Conservation (phyloP, 169 alveolate species). For the Plasmodium cynomolgi region DNA sequence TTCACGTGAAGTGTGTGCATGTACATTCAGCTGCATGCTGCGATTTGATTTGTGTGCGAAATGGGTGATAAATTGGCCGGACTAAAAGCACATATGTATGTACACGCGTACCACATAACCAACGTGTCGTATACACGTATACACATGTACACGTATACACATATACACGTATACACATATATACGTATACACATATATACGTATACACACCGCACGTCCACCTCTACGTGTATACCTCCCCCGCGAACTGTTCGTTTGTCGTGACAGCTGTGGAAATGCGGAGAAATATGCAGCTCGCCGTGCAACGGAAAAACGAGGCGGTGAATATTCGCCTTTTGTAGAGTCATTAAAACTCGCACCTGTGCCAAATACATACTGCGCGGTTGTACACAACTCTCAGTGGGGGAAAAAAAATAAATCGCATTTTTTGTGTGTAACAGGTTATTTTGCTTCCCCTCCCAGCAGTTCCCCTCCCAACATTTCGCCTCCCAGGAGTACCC, state of each 20-base stretch:
- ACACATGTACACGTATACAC: not conserved
- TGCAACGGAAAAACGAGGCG: not conserved
- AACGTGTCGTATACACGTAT: not conserved
- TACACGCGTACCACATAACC: not conserved
- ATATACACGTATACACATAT: not conserved
- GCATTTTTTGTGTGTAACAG: conserved; percentile 20
- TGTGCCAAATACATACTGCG: not conserved
- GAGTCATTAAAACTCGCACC: not conserved
- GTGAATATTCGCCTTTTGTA: not conserved
- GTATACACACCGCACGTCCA: not conserved
- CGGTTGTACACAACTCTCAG: not conserved
- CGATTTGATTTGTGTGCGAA: conserved; percentile 34
- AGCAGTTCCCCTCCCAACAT: not conserved
- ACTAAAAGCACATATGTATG: not conserved
- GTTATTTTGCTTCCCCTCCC: not conserved
- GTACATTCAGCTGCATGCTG: conserved; percentile 23
- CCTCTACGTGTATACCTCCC: not conserved
- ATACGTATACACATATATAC: not conserved
- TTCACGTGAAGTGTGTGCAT: conserved; percentile 60
- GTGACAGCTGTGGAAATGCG: not conserved
- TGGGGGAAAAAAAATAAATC: not conserved
- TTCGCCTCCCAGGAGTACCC: too few relatives aligned
- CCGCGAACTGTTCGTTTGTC: not conserved
- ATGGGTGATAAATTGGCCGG: not conserved
- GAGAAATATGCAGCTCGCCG: not conserved